Evolutionary conservation across 176 grass and related monocot genomes (phyloP), one percentile per base, ranked within the genome.

Genomic region (Areca catechu): DNA sequence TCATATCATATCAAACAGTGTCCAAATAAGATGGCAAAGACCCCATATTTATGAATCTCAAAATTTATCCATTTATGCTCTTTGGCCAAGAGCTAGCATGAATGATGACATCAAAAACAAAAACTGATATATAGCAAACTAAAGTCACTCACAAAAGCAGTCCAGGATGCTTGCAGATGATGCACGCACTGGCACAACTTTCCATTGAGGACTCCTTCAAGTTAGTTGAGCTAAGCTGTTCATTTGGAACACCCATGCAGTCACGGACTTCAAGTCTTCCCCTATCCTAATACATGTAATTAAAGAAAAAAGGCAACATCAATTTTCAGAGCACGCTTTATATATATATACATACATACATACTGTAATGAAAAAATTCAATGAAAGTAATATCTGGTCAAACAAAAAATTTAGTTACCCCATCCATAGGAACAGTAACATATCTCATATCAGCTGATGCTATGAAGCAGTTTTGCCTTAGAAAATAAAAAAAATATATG

Each of bases 101-200:
- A 16, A 25, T 0, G 47, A 52, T 64, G 53, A 21, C 24, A 62
- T 21, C 1, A 6, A 69, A 16, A 29, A 19, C 7, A 24, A 17
- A 24, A 65, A 22, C 24, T 53, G 47, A 71, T n/a, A n/a, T n/a
- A n/a, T 57, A 34, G 53, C 24, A 70, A 56, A 65, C 25, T 75
- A 43, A 66, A 12, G 52, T 29, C 7, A 83, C 89, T 72, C 69
- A 95, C 89, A 83, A 67, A 3, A 85, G 71, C 69, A 70, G 57
- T 75, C 63, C 78, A 65, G 73, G 73, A 59, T 51, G 62, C 75
- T 17, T 83, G 75, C 89, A 95, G 69, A 66, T 28, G 78, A 68
- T 10, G 75, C 82, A 95, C 17, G 57, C 57, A 66, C 66, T 56
- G 17, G 76, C 58, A 62, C 14, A 17, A 51, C 24, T 30, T 19